These are phyloP conservation scores for Vaccinium myrtillus DNA, from an alignment of 148 eudicot species.

Conservation along the genomic window DNA sequence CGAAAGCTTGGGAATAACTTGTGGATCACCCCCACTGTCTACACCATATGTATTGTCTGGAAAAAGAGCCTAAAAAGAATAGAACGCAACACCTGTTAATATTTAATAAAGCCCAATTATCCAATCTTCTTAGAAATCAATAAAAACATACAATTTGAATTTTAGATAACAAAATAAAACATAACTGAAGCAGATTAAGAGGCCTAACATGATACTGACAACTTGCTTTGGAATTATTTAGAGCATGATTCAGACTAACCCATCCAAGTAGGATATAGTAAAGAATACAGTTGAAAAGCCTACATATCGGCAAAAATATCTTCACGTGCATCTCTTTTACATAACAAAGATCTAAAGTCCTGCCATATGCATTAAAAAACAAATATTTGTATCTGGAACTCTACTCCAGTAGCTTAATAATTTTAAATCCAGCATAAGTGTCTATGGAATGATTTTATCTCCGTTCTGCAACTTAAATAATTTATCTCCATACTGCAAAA, in stretches of 20 bases:
- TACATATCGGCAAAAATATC: background rate
- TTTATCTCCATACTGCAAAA: background rate
- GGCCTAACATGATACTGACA: background rate
- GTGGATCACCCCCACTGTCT: constrained; percentile 99
- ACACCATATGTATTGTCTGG: constrained; percentile 98
- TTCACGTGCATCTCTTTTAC: background rate
- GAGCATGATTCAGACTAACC: background rate
- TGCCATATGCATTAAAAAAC: background rate
- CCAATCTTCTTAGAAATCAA: background rate
- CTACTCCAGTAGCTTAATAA: background rate
- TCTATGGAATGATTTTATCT: background rate
- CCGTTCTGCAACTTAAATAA: background rate
- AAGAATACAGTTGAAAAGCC: background rate
- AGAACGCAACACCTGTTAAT: background rate
- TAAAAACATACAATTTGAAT: background rate
- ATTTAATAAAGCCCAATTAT: background rate
- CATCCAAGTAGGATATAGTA: background rate
- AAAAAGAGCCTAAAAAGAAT: constrained; percentile 63
- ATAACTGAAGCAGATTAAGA: background rate
- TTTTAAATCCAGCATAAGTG: background rate
- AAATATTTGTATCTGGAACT: background rate
- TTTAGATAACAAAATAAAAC: background rate
- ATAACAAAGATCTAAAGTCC: background rate
- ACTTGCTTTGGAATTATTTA: background rate
- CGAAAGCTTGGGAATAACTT: constrained; percentile 83